phyloP scores from a whole-genome alignment of 2,329 filamentous ascomycete genomes.

The Epicoccum sorghinum region DNA sequence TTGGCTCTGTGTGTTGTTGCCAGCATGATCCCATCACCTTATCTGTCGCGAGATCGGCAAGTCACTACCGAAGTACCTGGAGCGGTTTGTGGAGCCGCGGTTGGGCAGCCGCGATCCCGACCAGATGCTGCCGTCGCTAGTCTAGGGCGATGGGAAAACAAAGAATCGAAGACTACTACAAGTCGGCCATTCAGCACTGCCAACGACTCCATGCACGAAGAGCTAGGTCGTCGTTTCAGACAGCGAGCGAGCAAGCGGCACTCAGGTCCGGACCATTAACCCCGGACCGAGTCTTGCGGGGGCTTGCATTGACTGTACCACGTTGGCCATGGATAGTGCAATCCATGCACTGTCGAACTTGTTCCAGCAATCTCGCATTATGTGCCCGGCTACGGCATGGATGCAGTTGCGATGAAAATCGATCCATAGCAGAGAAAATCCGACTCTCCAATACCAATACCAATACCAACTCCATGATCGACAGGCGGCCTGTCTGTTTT shows the following conservation, averaged over 20 bases:
- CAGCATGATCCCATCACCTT: neutral
- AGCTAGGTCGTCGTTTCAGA: neutral
- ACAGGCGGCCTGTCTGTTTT: conserved; percentile 6
- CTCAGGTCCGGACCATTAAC: conserved; percentile 2
- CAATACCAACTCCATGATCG: conserved; percentile 1
- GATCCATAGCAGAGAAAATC: neutral
- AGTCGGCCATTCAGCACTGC: neutral
- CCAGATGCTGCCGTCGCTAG: neutral
- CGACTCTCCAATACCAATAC: neutral
- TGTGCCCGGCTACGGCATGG: neutral
- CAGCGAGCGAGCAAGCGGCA: conserved; percentile 4
- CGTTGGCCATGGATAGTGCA: conserved; percentile 10
- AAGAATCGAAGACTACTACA: conserved; percentile 1
- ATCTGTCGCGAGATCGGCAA: conserved; percentile 2
- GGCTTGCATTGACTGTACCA: conserved; percentile 13
- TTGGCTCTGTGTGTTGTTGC: neutral
- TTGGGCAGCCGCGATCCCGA: neutral
- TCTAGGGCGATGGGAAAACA: neutral
- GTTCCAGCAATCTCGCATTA: neutral
- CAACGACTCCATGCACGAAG: neutral
- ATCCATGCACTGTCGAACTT: neutral
- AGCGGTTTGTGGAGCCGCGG: conserved; percentile 8
- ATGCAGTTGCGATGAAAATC: neutral
- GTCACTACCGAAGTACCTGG: neutral
- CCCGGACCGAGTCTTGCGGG: conserved; percentile 3